These are phyloP conservation scores for Sordaria brevicollis DNA, from an alignment of 495 filamentous ascomycete species.

Conservation along the genomic window DNA sequence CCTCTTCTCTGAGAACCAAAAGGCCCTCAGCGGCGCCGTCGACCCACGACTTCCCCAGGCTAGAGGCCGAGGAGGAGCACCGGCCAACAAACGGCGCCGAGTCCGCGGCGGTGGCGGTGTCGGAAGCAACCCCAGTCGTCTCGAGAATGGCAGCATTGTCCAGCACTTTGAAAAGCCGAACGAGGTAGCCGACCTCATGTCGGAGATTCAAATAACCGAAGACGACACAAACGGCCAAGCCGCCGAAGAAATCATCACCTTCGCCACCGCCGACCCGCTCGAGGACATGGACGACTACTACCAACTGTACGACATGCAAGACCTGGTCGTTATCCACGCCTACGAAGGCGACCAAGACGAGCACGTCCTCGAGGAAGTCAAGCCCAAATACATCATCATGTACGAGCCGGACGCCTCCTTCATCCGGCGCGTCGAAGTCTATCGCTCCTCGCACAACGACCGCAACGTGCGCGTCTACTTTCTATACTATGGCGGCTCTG, in stretches of 20 bases:
- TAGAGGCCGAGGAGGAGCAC: constrained; percentile 36
- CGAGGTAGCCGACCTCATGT: constrained; percentile 47
- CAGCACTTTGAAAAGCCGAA: constrained; percentile 40
- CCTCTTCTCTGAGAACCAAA: constrained; percentile 69
- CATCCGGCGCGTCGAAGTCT: constrained; percentile 89
- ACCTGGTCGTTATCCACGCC: constrained; percentile 80
- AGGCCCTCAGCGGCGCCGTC: constrained; percentile 55
- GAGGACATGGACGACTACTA: constrained; percentile 88
- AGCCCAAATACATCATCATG: constrained; percentile 94
- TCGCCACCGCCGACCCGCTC: constrained; percentile 52
- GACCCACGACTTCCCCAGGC: constrained; percentile 34
- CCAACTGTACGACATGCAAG: constrained; percentile 84
- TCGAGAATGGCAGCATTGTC: constrained; percentile 37
- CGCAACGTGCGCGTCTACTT: constrained; percentile 88
- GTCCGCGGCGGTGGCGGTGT: constrained; percentile 69
- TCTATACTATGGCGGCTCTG: constrained; percentile 87
- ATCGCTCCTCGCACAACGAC: constrained; percentile 85
- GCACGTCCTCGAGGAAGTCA: constrained; percentile 84
- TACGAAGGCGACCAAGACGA: constrained; percentile 93
- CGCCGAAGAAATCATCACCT: constrained; percentile 54
- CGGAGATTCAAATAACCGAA: constrained; percentile 62
- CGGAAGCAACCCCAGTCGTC: constrained; percentile 37
- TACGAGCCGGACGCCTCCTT: constrained; percentile 96
- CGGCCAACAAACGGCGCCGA: constrained; percentile 79
- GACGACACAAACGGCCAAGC: constrained; percentile 58